These are phyloP conservation scores for Pichiaceae sp. DNA, from an alignment of 1,139 yeast species.

Conservation along the genomic window DNA sequence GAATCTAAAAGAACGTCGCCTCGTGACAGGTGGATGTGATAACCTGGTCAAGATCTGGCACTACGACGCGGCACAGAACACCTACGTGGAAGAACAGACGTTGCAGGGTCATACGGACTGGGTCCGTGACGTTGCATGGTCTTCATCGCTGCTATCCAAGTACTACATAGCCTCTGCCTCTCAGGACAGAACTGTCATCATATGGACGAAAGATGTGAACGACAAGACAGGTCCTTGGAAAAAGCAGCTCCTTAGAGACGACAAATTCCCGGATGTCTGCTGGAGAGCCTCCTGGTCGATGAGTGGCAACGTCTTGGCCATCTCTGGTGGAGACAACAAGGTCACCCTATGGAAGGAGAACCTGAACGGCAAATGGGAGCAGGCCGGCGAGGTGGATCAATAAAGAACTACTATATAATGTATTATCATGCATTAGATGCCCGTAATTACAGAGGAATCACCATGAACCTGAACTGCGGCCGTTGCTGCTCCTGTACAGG, in stretches of 20 bases:
- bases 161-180: conserved; percentile 97
- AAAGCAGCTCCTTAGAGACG: conserved; percentile 63
- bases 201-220: conserved; percentile 77
- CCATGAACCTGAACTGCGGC: conserved; percentile 17
- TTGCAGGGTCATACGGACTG: conserved; percentile 92
- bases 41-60: conserved; percentile 90
- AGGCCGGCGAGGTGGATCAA: conserved; percentile 91
- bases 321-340: conserved; percentile 93
- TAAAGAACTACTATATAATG: conserved; percentile 20
- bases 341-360: conserved; percentile 96
- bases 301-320: conserved; percentile 91
- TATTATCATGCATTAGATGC: neutral
- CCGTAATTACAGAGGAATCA: conserved; percentile 13
- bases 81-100: conserved; percentile 65
- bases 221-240: conserved; percentile 49
- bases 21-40: conserved; percentile 94
- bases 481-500: neutral
- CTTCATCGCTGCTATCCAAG: conserved; percentile 79
- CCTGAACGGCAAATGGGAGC: conserved; percentile 89
- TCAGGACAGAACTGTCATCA: conserved; percentile 88
- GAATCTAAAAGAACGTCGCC: conserved; percentile 38
- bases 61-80: conserved; percentile 45
- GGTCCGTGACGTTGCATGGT: conserved; percentile 99
- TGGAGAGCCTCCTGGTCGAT: conserved; percentile 99
- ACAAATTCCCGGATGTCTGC: conserved; percentile 90